Evolutionary conservation across 2,329 filamentous ascomycete species (phyloP).

Genomic region (Aspergillus ibericus): DNA sequence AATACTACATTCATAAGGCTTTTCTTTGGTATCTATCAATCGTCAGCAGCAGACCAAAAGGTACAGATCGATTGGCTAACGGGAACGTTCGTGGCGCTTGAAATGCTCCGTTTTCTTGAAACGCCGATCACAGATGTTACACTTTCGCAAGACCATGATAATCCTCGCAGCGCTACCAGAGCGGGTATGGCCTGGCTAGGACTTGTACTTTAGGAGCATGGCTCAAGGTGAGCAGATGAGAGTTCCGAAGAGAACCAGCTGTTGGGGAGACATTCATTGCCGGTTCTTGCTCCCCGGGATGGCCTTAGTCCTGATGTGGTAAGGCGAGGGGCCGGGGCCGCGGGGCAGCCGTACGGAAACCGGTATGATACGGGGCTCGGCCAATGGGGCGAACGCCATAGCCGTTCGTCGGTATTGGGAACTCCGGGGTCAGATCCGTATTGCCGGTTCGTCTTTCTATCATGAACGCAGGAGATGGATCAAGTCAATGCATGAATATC

Average conservation of each 20-base stretch:
- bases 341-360: background rate
- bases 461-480: background rate
- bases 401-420: background rate
- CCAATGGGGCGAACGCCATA: background rate
- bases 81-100: slow-evolving; percentile 57
- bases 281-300: background rate
- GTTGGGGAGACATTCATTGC: slow-evolving; percentile 1
- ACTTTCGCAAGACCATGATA: slow-evolving; percentile 46
- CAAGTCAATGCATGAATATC: too few species aligned
- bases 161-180: slow-evolving; percentile 5
- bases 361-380: background rate
- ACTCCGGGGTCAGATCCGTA: background rate
- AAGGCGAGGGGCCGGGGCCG: background rate
- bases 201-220: background rate
- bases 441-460: background rate
- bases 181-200: background rate
- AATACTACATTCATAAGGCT: slow-evolving; percentile 54
- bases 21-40: slow-evolving; percentile 53
- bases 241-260: background rate
- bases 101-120: slow-evolving; percentile 59
- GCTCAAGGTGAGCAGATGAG: background rate
- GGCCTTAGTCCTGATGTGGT: background rate
- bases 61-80: slow-evolving; percentile 38
- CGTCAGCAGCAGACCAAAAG: background rate
- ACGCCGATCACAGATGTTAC: slow-evolving; percentile 52